Evolutionary conservation across 352 stramenopile genomes (phyloP).

Genomic region (Phytopythium helicoides): DNA sequence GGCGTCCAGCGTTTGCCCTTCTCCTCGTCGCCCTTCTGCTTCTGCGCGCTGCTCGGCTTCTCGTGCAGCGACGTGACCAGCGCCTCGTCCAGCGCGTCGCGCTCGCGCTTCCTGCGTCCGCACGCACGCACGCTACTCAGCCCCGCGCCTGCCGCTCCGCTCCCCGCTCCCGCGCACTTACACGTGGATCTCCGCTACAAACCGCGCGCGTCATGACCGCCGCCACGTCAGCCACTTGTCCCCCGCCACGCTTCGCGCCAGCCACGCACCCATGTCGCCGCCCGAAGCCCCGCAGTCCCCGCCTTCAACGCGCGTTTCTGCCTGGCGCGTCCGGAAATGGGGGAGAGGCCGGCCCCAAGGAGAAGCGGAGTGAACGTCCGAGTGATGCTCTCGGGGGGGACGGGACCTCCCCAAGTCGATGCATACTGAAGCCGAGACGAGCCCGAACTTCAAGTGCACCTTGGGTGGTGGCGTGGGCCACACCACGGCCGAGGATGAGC

Average conservation of each 20-base stretch:
- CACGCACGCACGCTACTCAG: background rate
- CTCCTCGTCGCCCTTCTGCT: constrained; percentile 47
- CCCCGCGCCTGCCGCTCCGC: background rate
- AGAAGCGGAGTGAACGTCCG: background rate
- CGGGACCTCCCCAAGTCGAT: background rate
- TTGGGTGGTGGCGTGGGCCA: no score
- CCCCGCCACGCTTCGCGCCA: no score
- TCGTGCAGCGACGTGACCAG: constrained; percentile 50
- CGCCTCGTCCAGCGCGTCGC: constrained; percentile 25
- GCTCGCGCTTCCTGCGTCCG: constrained; percentile 49
- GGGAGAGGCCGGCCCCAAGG: background rate
- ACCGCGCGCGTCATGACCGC: no score
- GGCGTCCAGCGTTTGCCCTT: constrained; percentile 69
- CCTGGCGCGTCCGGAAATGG: constrained; percentile 4
- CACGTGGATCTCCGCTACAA: no score
- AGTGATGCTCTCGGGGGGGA: background rate
- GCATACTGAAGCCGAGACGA: background rate
- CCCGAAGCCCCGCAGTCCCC: no score
- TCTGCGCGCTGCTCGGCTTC: constrained; percentile 48
- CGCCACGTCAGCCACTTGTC: no score
- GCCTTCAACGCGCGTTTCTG: constrained; percentile 1
- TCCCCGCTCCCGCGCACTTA: no score
- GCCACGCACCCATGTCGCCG: no score
- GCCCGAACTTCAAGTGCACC: constrained; percentile 7
- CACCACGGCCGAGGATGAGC: no score